phyloP scores from a whole-genome alignment of 441 rosid species.

The Croton laevigatus region DNA sequence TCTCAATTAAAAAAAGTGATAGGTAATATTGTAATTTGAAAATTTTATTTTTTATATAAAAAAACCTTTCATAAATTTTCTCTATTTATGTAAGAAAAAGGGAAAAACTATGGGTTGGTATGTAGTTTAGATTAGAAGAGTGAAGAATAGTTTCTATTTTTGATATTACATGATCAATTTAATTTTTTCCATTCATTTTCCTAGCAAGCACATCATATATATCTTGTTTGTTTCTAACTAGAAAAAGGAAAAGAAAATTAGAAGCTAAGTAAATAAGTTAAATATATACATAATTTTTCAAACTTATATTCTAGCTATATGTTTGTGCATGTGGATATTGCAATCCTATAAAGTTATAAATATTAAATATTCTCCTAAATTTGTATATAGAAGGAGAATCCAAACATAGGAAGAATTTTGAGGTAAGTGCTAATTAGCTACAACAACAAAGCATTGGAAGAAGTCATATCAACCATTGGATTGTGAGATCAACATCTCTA shows the following conservation, averaged over 20 bases:
- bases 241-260: conserved; percentile 14
- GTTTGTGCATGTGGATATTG: background rate
- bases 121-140: too few species aligned
- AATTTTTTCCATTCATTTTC: background rate
- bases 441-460: conserved; percentile 6
- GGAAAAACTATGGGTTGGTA: too few species aligned
- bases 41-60: too few species aligned
- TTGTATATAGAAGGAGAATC: too few species aligned
- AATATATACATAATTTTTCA: background rate
- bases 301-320: too few species aligned
- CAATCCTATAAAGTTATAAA: too few species aligned
- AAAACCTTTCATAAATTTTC: too few species aligned
- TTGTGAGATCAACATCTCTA: conserved; percentile 10
- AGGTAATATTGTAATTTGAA: too few species aligned
- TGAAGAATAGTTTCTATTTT: too few species aligned
- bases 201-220: background rate
- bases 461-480: conserved; percentile 25
- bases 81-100: too few species aligned
- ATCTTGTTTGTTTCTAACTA: conserved; percentile 20
- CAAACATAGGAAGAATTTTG: background rate
- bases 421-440: background rate
- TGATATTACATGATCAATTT: too few species aligned
- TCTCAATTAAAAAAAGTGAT: too few species aligned
- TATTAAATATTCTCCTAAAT: background rate
- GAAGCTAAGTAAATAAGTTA: background rate